phyloP scores from a whole-genome alignment of 192 early-diverging fungal genomes.

The Coemansia reversa region DNA sequence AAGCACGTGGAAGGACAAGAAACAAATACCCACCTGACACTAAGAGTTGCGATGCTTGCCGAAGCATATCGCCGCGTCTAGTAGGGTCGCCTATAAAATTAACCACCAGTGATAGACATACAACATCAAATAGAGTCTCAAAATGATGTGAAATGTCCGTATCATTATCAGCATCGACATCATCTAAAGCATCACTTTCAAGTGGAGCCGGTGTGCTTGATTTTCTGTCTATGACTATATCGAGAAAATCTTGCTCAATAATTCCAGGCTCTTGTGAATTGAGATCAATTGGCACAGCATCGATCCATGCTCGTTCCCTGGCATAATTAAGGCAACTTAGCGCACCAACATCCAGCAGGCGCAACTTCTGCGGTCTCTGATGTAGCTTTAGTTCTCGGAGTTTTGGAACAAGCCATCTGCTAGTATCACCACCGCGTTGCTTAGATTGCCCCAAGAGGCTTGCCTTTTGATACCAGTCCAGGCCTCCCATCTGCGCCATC shows the following conservation, averaged over 20 bases:
- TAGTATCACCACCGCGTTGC: slow-evolving; percentile 75
- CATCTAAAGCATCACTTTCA: neutral
- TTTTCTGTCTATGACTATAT: slow-evolving; percentile 29
- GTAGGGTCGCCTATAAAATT: slow-evolving; percentile 84
- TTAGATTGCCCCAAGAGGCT: slow-evolving; percentile 80
- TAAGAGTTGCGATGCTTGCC: slow-evolving; percentile 54
- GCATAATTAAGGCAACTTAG: slow-evolving; percentile 74
- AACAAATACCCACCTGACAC: slow-evolving; percentile 62
- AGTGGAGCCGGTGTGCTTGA: no score
- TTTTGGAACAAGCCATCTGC: slow-evolving; percentile 73
- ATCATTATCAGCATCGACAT: slow-evolving; percentile 37
- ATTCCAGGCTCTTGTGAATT: slow-evolving; percentile 78
- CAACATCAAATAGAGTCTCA: slow-evolving; percentile 61
- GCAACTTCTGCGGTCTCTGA: slow-evolving; percentile 27
- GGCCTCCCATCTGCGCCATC: slow-evolving; percentile 68
- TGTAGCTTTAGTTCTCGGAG: slow-evolving; percentile 43
- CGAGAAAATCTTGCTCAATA: slow-evolving; percentile 80
- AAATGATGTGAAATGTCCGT: slow-evolving; percentile 29
- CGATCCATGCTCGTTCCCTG: slow-evolving; percentile 65
- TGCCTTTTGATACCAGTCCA: slow-evolving; percentile 87
- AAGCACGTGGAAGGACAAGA: slow-evolving; percentile 79
- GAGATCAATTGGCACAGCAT: slow-evolving; percentile 78
- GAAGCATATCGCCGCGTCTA: slow-evolving; percentile 70
- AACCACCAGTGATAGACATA: slow-evolving; percentile 81
- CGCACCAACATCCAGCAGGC: slow-evolving; percentile 83